phyloP scores from a whole-genome alignment of 768 basidiomycete genomes.

The Hebeloma cylindrosporum region DNA sequence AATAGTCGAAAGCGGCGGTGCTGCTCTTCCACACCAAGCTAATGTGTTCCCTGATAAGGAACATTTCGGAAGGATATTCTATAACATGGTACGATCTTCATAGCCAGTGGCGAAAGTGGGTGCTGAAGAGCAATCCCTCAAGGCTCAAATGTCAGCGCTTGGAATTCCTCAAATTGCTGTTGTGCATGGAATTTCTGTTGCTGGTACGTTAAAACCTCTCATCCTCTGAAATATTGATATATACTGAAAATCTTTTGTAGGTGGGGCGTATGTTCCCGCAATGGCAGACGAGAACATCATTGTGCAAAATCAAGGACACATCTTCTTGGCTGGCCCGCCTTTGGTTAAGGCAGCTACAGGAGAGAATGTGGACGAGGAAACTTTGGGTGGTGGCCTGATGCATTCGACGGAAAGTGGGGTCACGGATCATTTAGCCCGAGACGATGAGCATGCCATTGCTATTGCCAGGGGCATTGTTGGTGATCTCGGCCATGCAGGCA shows the following conservation, averaged over 20 bases:
- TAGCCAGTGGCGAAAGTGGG: too few relatives aligned
- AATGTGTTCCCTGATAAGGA: slow-evolving; percentile 95
- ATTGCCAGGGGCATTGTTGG: slow-evolving; percentile 76
- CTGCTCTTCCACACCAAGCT: slow-evolving; percentile 89
- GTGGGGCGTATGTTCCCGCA: slow-evolving; percentile 92
- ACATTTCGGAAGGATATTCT: slow-evolving; percentile 95
- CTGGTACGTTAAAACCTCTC: slow-evolving; percentile 44
- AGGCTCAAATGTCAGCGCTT: slow-evolving; percentile 92
- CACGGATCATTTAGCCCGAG: slow-evolving; percentile 82
- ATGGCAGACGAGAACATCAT: slow-evolving; percentile 96
- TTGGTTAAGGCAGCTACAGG: slow-evolving; percentile 94
- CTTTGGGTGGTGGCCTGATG: slow-evolving; percentile 88
- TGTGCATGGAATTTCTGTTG: slow-evolving; percentile 93
- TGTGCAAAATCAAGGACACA: slow-evolving; percentile 86
- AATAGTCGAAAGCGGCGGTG: slow-evolving; percentile 90
- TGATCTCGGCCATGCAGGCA: slow-evolving; percentile 70
- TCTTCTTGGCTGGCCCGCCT: slow-evolving; percentile 93
- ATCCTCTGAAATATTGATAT: background rate
- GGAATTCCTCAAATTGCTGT: slow-evolving; percentile 91
- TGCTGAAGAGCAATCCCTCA: slow-evolving; percentile 6
- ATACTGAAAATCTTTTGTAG: slow-evolving; percentile 31
- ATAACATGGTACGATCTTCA: slow-evolving; percentile 98
- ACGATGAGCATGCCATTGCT: slow-evolving; percentile 82
- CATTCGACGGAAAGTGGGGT: slow-evolving; percentile 91
- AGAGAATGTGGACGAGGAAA: slow-evolving; percentile 90